These are phyloP conservation scores for Chenopodium album DNA, from an alignment of 148 eudicot genomes.

Conservation along the genomic window DNA sequence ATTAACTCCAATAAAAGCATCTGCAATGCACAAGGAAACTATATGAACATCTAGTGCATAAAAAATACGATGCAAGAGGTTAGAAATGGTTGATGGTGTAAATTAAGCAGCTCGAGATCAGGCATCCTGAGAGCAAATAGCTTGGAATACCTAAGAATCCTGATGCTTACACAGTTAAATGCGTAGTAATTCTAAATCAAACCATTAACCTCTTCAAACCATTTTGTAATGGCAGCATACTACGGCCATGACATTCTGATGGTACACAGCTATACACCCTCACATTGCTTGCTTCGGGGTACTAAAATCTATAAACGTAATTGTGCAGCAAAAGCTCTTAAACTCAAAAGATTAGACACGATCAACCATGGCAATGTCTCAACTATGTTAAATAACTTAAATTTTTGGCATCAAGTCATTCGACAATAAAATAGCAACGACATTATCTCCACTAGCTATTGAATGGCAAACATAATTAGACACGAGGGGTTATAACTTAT, in stretches of 20 bases:
- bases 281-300: background rate
- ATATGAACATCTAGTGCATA: background rate
- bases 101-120: background rate
- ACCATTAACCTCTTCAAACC: background rate
- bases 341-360: background rate
- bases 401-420: too few relatives aligned
- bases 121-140: background rate
- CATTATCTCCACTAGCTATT: too few relatives aligned
- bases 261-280: background rate
- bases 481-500: background rate
- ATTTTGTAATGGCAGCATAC: background rate
- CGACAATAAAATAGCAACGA: too few relatives aligned
- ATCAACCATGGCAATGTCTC: background rate
- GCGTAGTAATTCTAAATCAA: background rate
- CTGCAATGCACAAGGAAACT: constrained; percentile 36
- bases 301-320: background rate
- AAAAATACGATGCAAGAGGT: background rate
- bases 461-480: too few relatives aligned
- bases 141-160: background rate
- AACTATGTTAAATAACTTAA: too few relatives aligned
- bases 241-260: background rate
- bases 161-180: background rate
- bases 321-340: background rate
- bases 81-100: too few relatives aligned
- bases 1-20: constrained; percentile 74